Base-by-base conservation (phyloP, 2,329 filamentous ascomycete species). In the Aspergillus hiratsukae region DNA sequence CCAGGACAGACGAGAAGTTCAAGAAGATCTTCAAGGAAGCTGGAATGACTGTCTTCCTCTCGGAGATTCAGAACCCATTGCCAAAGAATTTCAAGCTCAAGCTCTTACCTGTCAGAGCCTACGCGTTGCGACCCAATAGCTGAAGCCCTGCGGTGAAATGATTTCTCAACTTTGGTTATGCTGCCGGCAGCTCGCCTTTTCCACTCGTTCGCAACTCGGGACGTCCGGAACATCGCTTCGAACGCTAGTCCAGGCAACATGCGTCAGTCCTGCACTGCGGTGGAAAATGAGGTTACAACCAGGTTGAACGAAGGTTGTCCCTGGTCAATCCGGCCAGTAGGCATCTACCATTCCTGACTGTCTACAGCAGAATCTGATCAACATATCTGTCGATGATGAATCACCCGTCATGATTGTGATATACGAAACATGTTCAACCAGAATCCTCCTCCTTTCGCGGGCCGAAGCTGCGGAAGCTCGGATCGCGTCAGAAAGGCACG, bases 91-190 rank as follows among this genome's bases (percentile, higher is more conserved):
- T 81, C 29, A 80, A 81, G 46, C 70, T 81, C 29, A 81, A 81
- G 46, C 70, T 96, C 31, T 86, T 87, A 63, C 88, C 90, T 0
- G 87, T 96, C 19, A 83, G 84, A 65, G 88, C 87, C 71, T 96
- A 91, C 74, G 91, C 90, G 1, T 73, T 96, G 64, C 84, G 83
- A 64, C 84, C 86, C 3, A 67, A 64, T 43, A 56, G 25, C 46
- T 64, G 54, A 63, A 63, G 4, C 43, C 37, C 6, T n/a, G 7
- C 31, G 6, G 5, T 37, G 31, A 17, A 17, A 7, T 37, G 14
- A 7, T 37, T 14, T 37, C 14, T 37, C 29, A 6, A 17, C 31
- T 37, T 37, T 14, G 6, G 6, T 3, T 5, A 17, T 37, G 14
- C 31, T 17, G 3, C 5, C 31, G 14, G 14, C 3, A 17, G 31